Evolutionary conservation across 1,284 basidiomycete genomes (phyloP), one percentile per base, ranked within the genome.

Genomic region (Afroboletus lepidellus): DNA sequence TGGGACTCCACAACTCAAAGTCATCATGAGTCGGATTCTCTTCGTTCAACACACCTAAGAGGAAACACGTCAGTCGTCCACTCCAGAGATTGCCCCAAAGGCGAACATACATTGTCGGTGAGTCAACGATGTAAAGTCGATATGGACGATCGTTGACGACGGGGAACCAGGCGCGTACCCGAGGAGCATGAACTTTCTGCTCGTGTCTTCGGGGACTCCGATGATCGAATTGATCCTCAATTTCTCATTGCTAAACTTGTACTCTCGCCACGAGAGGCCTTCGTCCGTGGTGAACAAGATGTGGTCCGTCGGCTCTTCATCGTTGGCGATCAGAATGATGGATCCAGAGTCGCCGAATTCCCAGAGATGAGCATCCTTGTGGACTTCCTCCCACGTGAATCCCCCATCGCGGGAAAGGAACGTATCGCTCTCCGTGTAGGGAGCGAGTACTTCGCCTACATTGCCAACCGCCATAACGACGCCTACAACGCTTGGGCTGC

Each of bases 321-420:
- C 97, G 69, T 98, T 97, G 50, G 85, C 94, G 72, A 99, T 87
- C 57, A 99, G 76, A 33, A 99, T 78, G 54, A 99, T 80, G 0
- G 94, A 94, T 8, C 97, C 96, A 2, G 93, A 96, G 72, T 99
- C 97, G 33, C 96, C 96, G 64, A 94, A 98, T 66, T 97, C 94
- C 94, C 94, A 99, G 48, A 97, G 79, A 67, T 98, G 91, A 0
- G 97, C 95, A 62, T 97, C 95, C 69, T 99, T 99, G 75, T 94
- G 93, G 3, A 99, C 90, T 73, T 99, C 96, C 67, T 97, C 86
- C 96, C 96, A 99, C 0, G 92, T 94, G 72, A 98, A 98, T 8
- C 96, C 97, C 6, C 87, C 97, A 64, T 99, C 94, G 3, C 96
- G 90, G 41, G 92, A 94, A 36, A 99, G 79, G 84, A 98, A 99